phyloP scores from a whole-genome alignment of 2,329 filamentous ascomycete genomes.

The Pseudomassariella vexata region DNA sequence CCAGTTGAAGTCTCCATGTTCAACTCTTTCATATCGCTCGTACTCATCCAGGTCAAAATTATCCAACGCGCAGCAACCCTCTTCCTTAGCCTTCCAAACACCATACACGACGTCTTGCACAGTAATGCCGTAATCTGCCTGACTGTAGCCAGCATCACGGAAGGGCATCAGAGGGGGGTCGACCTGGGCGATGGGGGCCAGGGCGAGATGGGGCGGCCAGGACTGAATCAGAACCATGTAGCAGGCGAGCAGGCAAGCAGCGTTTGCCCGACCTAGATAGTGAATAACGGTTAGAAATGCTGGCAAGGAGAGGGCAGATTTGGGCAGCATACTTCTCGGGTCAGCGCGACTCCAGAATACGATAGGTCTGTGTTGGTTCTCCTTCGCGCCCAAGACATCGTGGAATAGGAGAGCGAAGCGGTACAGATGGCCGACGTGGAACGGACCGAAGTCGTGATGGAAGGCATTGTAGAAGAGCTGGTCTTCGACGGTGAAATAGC shows the following conservation, averaged over 20 bases:
- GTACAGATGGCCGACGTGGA: constrained; percentile 96
- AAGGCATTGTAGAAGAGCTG: constrained; percentile 95
- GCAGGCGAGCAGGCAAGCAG: constrained; percentile 88
- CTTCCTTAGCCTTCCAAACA: constrained; percentile 97
- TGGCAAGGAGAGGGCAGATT: background rate
- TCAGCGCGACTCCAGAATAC: constrained; percentile 96
- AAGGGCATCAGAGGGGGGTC: constrained; percentile 99
- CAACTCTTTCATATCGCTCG: constrained; percentile 89
- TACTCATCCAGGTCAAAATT: constrained; percentile 97
- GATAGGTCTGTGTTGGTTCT: constrained; percentile 83
- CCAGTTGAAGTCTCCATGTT: constrained; percentile 99
- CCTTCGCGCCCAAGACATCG: constrained; percentile 85
- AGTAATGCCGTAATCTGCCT: constrained; percentile 91
- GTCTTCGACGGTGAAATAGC: constrained; percentile 95
- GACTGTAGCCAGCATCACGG: constrained; percentile 95
- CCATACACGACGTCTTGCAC: constrained; percentile 98
- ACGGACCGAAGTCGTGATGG: constrained; percentile 94
- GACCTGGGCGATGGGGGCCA: constrained; percentile 92
- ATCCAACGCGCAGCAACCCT: constrained; percentile 83
- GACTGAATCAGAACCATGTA: constrained; percentile 99
- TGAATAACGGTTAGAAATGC: constrained; percentile 18
- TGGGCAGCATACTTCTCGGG: constrained; percentile 79
- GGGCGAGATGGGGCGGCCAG: constrained; percentile 92
- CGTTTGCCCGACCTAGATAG: constrained; percentile 83
- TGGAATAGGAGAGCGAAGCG: constrained; percentile 94